Base-by-base conservation (phyloP, 2,329 filamentous ascomycete species). In the Claviceps humidiphila region DNA sequence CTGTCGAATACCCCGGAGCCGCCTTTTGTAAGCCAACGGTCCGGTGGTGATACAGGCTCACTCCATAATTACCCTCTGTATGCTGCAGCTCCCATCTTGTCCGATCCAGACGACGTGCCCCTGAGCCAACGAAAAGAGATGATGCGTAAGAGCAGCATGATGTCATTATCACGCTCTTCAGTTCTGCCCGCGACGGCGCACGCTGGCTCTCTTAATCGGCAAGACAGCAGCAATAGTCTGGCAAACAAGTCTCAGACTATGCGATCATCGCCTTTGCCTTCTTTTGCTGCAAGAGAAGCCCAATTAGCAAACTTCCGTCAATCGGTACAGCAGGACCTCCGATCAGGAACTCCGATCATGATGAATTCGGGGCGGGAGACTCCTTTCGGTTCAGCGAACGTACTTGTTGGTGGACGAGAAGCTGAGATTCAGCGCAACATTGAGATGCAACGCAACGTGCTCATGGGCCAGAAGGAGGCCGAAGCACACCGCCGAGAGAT, bases 231-330 rank as follows among this genome's bases (percentile, higher is more conserved):
- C 4, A 66, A 71, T 8, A 63, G 55, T 34, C 58, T 66, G 1
- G 53, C 66, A 24, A 79, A 78, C 60, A 70, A 80, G 69, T 78
- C 73, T 14, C 76, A 78, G 63, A 77, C 76, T 1, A 69, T 71
- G 57, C 72, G 80, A 34, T 63, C 64, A 50, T 74, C 71, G 20
- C 68, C 65, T 2, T 54, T 73, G 5, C 70, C 71, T 2, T 66
- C 72, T 4, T 62, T 64, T 20, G 64, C 70, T 8, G 70, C 67
- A 13, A 75, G 81, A 41, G 76, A 84, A 52, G 72, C 77, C 0
- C 76, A 79, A 54, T 74, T 89, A 34, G 80, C 82, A 22, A 78
- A 71, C 50, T 89, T 87, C 74, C 77, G 85, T 49, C 76, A 79
- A 57, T 82, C 78, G 1, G 73, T 87, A 2, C 76, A 79, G 20